These are phyloP conservation scores for Botryosphaeria dothidea DNA, from an alignment of 2,329 filamentous ascomycete genomes.

Conservation along the genomic window DNA sequence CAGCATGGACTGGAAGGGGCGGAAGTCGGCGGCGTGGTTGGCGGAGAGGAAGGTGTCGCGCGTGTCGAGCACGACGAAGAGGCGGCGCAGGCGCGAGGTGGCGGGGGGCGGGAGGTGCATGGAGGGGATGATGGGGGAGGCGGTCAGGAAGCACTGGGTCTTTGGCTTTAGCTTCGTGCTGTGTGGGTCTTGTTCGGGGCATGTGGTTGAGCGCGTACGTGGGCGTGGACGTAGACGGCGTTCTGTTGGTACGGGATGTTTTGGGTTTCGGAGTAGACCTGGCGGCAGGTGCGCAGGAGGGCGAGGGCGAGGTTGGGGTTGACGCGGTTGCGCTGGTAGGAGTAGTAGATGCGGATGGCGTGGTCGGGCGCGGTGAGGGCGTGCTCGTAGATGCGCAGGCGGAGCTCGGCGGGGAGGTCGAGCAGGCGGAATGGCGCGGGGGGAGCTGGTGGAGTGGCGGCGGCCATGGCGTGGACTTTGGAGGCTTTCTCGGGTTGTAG, in stretches of 20 bases:
- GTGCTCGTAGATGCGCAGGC: slow-evolving; percentile 43
- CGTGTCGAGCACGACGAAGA: slow-evolving; percentile 13
- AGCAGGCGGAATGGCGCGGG: slow-evolving; percentile 42
- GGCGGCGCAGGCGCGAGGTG: background rate
- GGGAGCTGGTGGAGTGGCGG: background rate
- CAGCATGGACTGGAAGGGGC: slow-evolving; percentile 7
- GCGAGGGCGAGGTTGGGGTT: background rate
- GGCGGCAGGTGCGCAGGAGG: slow-evolving; percentile 22
- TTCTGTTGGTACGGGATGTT: slow-evolving; percentile 46
- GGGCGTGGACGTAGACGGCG: slow-evolving; percentile 35
- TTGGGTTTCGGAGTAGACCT: slow-evolving; percentile 46
- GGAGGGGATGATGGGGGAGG: slow-evolving; percentile 1
- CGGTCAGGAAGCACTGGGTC: background rate
- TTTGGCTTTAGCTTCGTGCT: background rate
- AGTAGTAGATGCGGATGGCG: slow-evolving; percentile 12
- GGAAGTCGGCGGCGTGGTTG: background rate
- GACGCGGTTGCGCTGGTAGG: background rate
- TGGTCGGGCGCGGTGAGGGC: slow-evolving; percentile 35
- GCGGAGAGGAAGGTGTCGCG: background rate
- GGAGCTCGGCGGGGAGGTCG: slow-evolving; percentile 48
- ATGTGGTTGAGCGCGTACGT: background rate
- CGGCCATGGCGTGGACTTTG: no score
- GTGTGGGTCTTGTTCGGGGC: background rate
- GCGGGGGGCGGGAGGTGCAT: background rate
- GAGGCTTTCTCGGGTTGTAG: no score